A percentile compares a stretch with the other conserved stretches of the same genome.
Evolutionary conservation across 192 early-diverging fungal species (phyloP).

Genomic region (Coemansia sp.): DNA sequence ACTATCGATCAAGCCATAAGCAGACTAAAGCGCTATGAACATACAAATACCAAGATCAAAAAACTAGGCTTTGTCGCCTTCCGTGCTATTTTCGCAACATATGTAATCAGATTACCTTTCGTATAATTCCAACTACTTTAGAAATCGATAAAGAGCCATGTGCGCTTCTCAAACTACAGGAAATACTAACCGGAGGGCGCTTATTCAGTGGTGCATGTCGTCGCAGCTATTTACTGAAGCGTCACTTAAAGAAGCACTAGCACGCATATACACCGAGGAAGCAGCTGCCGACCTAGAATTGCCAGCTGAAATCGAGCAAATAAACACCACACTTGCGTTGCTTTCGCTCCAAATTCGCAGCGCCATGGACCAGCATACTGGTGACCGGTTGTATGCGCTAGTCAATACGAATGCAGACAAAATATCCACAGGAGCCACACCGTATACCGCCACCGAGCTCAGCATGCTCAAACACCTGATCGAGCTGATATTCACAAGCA

Average conservation of each 20-base stretch:
- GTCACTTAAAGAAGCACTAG: slow-evolving; percentile 10
- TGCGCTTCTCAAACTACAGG: too few relatives aligned
- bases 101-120: too few relatives aligned
- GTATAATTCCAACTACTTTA: too few relatives aligned
- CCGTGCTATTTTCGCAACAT: too few relatives aligned
- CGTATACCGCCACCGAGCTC: slow-evolving; percentile 24
- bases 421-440: slow-evolving; percentile 19
- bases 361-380: slow-evolving; percentile 30
- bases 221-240: slow-evolving; percentile 28
- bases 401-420: slow-evolving; percentile 39
- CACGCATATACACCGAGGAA: slow-evolving; percentile 15
- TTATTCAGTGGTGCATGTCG: slow-evolving; percentile 51
- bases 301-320: slow-evolving; percentile 11
- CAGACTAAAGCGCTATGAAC: too few relatives aligned
- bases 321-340: slow-evolving; percentile 10
- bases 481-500: slow-evolving; percentile 23
- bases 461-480: slow-evolving; percentile 28
- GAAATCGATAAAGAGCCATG: too few relatives aligned
- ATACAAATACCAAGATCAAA: too few relatives aligned
- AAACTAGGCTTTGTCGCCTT: too few relatives aligned
- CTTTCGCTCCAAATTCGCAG: slow-evolving; percentile 46
- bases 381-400: slow-evolving; percentile 27
- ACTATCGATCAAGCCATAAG: too few relatives aligned
- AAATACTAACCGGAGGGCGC: slow-evolving; percentile 17
- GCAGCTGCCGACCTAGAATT: background rate